Percentiles rank a stretch among this genome's conserved stretches.
Conservation (phyloP, 208 protist genomes). For the Crithidia sp. region DNA sequence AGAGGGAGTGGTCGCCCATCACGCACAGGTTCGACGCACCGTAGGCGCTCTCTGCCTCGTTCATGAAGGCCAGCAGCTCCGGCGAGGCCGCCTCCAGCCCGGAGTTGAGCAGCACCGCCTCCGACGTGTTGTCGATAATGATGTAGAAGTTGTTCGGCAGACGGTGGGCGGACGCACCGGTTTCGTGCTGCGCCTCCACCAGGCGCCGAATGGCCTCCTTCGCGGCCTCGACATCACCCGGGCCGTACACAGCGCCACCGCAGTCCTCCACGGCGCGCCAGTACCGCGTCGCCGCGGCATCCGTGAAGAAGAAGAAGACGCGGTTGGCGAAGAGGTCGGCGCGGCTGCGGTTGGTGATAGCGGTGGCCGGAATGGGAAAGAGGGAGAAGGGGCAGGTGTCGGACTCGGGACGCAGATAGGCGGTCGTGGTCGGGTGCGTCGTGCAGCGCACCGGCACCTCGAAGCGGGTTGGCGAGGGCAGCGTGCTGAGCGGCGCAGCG, state of each 20-base stretch:
- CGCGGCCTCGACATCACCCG: slow-evolving; percentile 30
- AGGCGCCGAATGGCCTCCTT: slow-evolving; percentile 35
- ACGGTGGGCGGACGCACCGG: background rate
- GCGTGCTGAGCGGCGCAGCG: slow-evolving; percentile 56
- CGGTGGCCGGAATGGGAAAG: slow-evolving; percentile 67
- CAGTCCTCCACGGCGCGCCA: slow-evolving; percentile 37
- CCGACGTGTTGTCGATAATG: slow-evolving; percentile 60
- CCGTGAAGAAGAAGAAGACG: slow-evolving; percentile 64
- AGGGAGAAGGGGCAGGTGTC: slow-evolving; percentile 78
- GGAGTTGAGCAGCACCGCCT: slow-evolving; percentile 39
- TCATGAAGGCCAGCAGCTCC: slow-evolving; percentile 43
- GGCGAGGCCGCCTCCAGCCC: slow-evolving; percentile 29
- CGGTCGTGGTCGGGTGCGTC: slow-evolving; percentile 28
- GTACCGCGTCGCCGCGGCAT: slow-evolving; percentile 51
- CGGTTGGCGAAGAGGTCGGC: slow-evolving; percentile 44
- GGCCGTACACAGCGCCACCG: slow-evolving; percentile 39
- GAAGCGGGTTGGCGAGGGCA: slow-evolving; percentile 69
- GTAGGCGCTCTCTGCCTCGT: slow-evolving; percentile 18
- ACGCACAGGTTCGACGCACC: slow-evolving; percentile 37
- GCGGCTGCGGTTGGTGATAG: slow-evolving; percentile 47
- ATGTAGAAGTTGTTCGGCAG: slow-evolving; percentile 52
- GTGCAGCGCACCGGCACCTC: slow-evolving; percentile 63
- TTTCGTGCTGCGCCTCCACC: slow-evolving; percentile 27
- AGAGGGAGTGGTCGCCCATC: slow-evolving; percentile 49
- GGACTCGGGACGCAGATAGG: slow-evolving; percentile 74